phyloP scores from a whole-genome alignment of 768 basidiomycete species.

The Hericium alpestre region DNA sequence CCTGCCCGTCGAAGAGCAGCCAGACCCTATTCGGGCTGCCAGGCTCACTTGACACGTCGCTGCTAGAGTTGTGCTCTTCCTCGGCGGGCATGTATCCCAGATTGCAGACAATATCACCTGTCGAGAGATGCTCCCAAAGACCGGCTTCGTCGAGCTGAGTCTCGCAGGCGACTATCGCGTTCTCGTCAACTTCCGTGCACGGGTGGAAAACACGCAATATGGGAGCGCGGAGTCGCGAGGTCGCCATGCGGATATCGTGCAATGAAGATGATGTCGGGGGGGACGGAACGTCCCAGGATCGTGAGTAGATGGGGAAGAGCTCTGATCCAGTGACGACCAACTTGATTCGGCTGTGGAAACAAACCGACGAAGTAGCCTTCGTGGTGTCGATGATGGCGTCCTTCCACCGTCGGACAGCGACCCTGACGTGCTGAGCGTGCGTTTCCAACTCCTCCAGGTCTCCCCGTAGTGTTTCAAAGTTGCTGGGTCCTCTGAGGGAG shows the following conservation, averaged over 20 bases:
- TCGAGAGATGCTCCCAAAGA: slow-evolving; percentile 66
- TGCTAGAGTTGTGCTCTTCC: slow-evolving; percentile 8
- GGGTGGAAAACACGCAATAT: slow-evolving; percentile 69
- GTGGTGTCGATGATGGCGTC: not conserved
- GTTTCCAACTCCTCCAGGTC: slow-evolving; percentile 34
- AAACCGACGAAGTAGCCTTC: not conserved
- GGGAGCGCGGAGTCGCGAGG: slow-evolving; percentile 55
- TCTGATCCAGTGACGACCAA: slow-evolving; percentile 8
- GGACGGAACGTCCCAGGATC: slow-evolving; percentile 14
- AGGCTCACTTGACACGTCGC: slow-evolving; percentile 9
- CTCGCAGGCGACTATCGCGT: slow-evolving; percentile 47
- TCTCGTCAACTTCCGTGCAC: slow-evolving; percentile 41
- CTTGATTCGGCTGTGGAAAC: slow-evolving; percentile 4
- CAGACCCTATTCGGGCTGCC: slow-evolving; percentile 32
- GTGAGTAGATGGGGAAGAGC: slow-evolving; percentile 17
- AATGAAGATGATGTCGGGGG: slow-evolving; percentile 21
- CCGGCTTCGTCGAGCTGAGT: slow-evolving; percentile 56
- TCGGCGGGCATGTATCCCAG: slow-evolving; percentile 60
- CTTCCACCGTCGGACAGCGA: slow-evolving; percentile 2
- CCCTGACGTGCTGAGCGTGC: not conserved
- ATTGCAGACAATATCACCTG: slow-evolving; percentile 72
- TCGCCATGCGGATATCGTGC: slow-evolving; percentile 56
- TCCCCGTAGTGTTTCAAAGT: slow-evolving; percentile 36
- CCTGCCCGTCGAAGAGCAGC: slow-evolving; percentile 64
- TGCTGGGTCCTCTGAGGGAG: slow-evolving; percentile 36